Base-by-base conservation (phyloP, 2,329 filamentous ascomycete species). In the Kalaharituber pfeilii region DNA sequence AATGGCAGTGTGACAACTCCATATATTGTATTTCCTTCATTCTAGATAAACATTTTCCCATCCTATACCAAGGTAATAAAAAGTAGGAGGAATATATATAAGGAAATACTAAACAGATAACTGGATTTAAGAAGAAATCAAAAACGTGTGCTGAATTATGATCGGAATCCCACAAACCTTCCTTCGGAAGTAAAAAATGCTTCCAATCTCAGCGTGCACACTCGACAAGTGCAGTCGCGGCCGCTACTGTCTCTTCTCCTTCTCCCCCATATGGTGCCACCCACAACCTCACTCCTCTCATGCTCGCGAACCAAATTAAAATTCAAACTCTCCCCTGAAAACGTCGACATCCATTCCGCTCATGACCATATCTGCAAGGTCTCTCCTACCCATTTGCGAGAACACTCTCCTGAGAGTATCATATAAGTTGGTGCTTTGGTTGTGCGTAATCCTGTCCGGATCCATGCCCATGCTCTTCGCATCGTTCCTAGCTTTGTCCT, bases 381-480 rank as follows among this genome's bases (percentile, higher is more conserved):
- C 91, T 54, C 86, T 74, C 55, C 91, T 73, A 2, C 84, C 84
- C 91, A 98, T 96, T 71, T 94, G 86, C 8, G 81, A 88, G 69
- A 98, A 96, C n/a, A 96, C 91, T 57, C 93, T 75, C 58, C 89
- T 73, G 58, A 98, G 72, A 11, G 93, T 98, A 68, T 98, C 93
- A 68, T 94, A 94, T 56, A 98, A 72, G 65, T 95, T 98, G 50
- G 88, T 95, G 72, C 86, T 94, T 67, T 93, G 81, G 70, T 98
- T 98, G 73, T 96, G 89, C 51, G 82, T 82, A 53, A 93, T 82
- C 81, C 94, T 87, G 67, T 56, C 64, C 33, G 66, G 68, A 8
- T 71, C 71, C 9, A 67, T 67, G 9, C 68, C 71, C 8, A 68
- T 73, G 33, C 71, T 72, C 13, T 67, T 67, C 5, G 62, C 62